Conservation (phyloP, 2,329 filamentous ascomycete genomes). For the Mycogone perniciosa region DNA sequence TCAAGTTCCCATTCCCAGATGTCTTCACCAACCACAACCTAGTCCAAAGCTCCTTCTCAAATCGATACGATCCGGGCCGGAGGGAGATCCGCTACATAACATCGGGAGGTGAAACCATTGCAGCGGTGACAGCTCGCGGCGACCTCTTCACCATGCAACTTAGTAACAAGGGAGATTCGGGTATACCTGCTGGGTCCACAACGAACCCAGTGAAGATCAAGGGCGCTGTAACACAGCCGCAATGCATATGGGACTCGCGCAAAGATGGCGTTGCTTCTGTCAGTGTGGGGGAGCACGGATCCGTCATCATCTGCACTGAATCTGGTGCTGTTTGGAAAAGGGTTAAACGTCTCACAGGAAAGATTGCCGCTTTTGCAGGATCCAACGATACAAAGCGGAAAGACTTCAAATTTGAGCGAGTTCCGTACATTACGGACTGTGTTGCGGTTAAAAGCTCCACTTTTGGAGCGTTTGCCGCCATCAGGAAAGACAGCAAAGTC, state of each 20-base stretch:
- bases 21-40: conserved; percentile 65
- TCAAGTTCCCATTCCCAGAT: conserved; percentile 71
- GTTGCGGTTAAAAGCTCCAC: conserved; percentile 78
- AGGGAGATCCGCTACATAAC: conserved; percentile 68
- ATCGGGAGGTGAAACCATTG: conserved; percentile 85
- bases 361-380: conserved; percentile 50
- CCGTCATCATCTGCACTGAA: conserved; percentile 87
- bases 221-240: conserved; percentile 69
- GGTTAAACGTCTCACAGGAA: conserved; percentile 74
- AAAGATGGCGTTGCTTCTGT: conserved; percentile 81
- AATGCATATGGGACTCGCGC: conserved; percentile 81
- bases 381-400: conserved; percentile 59
- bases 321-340: conserved; percentile 91
- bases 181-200: conserved; percentile 62
- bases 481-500: conserved; percentile 78
- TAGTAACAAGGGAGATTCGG: conserved; percentile 58
- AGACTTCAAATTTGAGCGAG: conserved; percentile 91
- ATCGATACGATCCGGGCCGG: conserved; percentile 54
- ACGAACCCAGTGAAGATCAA: conserved; percentile 90
- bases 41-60: conserved; percentile 48
- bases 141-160: conserved; percentile 84
- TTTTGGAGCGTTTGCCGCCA: conserved; percentile 82
- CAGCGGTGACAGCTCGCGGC: conserved; percentile 74
- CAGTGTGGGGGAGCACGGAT: conserved; percentile 84
- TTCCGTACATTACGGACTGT: conserved; percentile 82